Conservation (phyloP, 2,329 filamentous ascomycete species). For the Didymosphaeria variabile region DNA sequence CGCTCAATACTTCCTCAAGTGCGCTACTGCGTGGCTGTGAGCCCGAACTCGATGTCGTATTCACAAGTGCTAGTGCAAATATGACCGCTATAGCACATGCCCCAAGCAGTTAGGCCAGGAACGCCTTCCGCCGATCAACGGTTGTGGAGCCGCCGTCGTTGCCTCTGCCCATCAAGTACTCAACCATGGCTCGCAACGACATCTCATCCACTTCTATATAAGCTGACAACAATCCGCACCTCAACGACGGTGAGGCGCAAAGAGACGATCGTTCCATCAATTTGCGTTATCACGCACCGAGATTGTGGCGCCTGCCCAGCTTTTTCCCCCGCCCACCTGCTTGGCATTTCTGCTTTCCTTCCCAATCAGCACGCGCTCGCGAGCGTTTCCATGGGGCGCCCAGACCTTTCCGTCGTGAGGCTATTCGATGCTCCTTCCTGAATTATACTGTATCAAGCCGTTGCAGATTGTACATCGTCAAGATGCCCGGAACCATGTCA, state of each 20-base stretch:
- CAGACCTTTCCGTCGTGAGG: conserved; percentile 11
- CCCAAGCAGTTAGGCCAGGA: conserved; percentile 9
- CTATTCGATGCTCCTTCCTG: conserved; percentile 16
- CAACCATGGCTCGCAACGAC: conserved; percentile 2
- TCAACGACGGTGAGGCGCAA: neutral
- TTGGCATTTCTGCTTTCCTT: conserved; percentile 9
- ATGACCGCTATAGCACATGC: conserved; percentile 5
- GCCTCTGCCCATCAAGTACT: neutral
- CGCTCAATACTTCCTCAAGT: conserved; percentile 10
- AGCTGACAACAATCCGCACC: neutral
- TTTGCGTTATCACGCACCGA: conserved; percentile 10
- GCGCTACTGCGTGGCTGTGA: neutral
- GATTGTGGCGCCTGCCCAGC: conserved; percentile 14
- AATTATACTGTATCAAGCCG: neutral
- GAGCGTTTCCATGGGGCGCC: conserved; percentile 9
- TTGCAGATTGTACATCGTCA: conserved; percentile 7
- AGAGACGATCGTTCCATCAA: neutral
- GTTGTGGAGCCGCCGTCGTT: conserved; percentile 12
- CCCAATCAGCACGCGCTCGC: conserved; percentile 12
- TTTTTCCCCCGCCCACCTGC: conserved; percentile 7
- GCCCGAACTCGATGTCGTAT: conserved; percentile 7
- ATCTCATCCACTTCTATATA: neutral
- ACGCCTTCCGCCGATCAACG: conserved; percentile 9
- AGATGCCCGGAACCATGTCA: conserved; percentile 7
- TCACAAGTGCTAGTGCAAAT: conserved; percentile 6